A percentile compares a stretch with the other conserved stretches of the same genome.
phyloP scores from a whole-genome alignment of 2,329 filamentous ascomycete genomes.

The Paecilomyces formosus region DNA sequence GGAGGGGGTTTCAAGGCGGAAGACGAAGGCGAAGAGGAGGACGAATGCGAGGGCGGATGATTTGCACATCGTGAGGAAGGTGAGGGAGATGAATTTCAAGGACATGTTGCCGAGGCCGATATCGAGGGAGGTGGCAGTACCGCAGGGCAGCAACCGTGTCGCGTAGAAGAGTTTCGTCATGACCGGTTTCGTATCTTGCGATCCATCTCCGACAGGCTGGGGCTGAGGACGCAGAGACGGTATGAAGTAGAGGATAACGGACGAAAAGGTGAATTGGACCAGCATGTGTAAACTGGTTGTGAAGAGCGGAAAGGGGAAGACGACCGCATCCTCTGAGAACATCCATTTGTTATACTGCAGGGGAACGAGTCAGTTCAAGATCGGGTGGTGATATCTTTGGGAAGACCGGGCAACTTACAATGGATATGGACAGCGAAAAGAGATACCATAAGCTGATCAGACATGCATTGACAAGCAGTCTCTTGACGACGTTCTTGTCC shows the following conservation, averaged over 20 bases:
- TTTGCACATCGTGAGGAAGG: constrained; percentile 99
- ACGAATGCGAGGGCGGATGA: constrained; percentile 94
- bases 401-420: background rate
- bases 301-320: constrained; percentile 92
- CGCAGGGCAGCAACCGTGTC: constrained; percentile 84
- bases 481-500: constrained; percentile 64
- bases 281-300: constrained; percentile 94
- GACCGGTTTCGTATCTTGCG: constrained; percentile 51
- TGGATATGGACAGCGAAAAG: constrained; percentile 62
- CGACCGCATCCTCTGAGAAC: constrained; percentile 77
- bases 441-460: constrained; percentile 84
- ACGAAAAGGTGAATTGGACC: constrained; percentile 79
- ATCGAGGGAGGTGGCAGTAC: constrained; percentile 85
- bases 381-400: background rate
- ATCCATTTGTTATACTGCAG: constrained; percentile 98
- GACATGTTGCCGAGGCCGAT: constrained; percentile 95
- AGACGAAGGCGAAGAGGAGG: constrained; percentile 87
- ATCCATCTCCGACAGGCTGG: constrained; percentile 33
- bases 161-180: constrained; percentile 91
- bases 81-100: constrained; percentile 90
- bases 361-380: constrained; percentile 5
- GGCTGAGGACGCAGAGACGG: constrained; percentile 68
- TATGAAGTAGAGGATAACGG: constrained; percentile 69
- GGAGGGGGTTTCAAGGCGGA: constrained; percentile 82
- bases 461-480: constrained; percentile 64